phyloP scores from a whole-genome alignment of 2,329 filamentous ascomycete species.

The Pyrenochaeta sp. region DNA sequence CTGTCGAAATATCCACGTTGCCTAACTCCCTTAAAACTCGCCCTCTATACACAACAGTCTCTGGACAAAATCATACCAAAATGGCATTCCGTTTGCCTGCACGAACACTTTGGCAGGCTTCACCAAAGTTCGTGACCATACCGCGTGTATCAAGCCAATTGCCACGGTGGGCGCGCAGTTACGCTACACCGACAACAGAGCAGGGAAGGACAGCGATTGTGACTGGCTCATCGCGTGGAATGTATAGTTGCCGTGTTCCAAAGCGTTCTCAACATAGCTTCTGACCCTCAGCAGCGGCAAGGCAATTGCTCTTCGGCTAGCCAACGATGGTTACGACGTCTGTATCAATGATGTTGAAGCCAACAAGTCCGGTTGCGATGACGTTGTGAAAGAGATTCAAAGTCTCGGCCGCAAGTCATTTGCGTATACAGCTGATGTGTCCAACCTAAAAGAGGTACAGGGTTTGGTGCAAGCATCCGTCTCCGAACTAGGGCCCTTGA shows the following conservation, averaged over 20 bases:
- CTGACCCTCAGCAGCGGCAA: slow-evolving; percentile 59
- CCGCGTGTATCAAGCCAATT: slow-evolving; percentile 19
- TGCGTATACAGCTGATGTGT: slow-evolving; percentile 68
- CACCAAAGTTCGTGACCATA: slow-evolving; percentile 15
- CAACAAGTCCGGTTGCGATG: slow-evolving; percentile 62
- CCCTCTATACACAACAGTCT: neutral
- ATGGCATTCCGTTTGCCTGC: slow-evolving; percentile 37
- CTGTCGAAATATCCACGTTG: neutral
- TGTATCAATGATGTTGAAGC: slow-evolving; percentile 70
- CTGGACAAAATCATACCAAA: neutral
- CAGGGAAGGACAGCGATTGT: slow-evolving; percentile 46
- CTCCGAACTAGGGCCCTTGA: slow-evolving; percentile 61
- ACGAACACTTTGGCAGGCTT: slow-evolving; percentile 30
- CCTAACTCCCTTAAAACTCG: neutral
- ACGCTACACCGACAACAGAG: slow-evolving; percentile 29
- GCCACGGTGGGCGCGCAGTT: slow-evolving; percentile 33
- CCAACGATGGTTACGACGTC: slow-evolving; percentile 71
- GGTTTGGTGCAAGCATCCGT: slow-evolving; percentile 63
- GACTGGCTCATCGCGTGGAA: slow-evolving; percentile 50
- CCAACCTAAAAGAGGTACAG: slow-evolving; percentile 63
- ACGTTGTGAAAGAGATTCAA: slow-evolving; percentile 63
- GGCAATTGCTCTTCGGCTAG: slow-evolving; percentile 70
- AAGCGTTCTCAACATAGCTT: neutral
- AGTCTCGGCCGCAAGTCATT: slow-evolving; percentile 62
- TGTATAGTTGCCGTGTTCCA: slow-evolving; percentile 23